phyloP scores from a whole-genome alignment of 1,284 basidiomycete species.

The Ganoderma boninense region DNA sequence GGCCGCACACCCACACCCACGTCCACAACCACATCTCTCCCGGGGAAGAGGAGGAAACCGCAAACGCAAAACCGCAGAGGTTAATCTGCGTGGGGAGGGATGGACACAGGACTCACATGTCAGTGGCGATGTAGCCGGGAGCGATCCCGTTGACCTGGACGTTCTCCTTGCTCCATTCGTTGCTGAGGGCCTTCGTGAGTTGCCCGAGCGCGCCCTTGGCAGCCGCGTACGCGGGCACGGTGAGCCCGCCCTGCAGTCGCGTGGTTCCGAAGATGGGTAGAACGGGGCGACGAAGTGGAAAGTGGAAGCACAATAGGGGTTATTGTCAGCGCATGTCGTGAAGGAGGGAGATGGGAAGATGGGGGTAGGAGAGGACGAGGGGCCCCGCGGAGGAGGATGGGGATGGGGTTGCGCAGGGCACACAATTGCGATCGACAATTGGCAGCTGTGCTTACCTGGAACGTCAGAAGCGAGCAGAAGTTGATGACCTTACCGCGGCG shows the following conservation, averaged over 20 bases:
- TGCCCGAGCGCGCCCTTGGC: conserved; percentile 90
- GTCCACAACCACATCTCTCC: not conserved
- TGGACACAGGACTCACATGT: conserved; percentile 64
- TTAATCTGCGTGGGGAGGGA: not conserved
- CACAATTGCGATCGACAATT: conserved; percentile 5
- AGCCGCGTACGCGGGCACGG: conserved; percentile 91
- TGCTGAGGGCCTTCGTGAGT: conserved; percentile 80
- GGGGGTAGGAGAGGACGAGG: conserved; percentile 3
- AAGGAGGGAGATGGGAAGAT: not conserved
- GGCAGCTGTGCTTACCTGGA: conserved; percentile 53
- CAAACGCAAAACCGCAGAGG: not conserved
- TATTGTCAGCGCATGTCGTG: conserved; percentile 12
- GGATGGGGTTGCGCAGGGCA: conserved; percentile 7
- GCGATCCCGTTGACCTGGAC: conserved; percentile 93
- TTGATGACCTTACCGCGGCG: conserved; percentile 86
- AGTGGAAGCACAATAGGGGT: not conserved
- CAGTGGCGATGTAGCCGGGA: conserved; percentile 93
- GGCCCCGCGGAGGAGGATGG: not conserved
- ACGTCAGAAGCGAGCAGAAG: conserved; percentile 80
- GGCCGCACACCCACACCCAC: not conserved
- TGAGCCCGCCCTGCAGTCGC: conserved; percentile 64
- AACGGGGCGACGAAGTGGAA: not conserved
- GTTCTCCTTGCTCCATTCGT: conserved; percentile 84
- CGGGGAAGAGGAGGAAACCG: not conserved
- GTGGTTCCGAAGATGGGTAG: not conserved